Percentiles rank a stretch among this genome's conserved stretches.
Conservation (phyloP, 176 grass and related monocot genomes). For the Pharus latifolius region DNA sequence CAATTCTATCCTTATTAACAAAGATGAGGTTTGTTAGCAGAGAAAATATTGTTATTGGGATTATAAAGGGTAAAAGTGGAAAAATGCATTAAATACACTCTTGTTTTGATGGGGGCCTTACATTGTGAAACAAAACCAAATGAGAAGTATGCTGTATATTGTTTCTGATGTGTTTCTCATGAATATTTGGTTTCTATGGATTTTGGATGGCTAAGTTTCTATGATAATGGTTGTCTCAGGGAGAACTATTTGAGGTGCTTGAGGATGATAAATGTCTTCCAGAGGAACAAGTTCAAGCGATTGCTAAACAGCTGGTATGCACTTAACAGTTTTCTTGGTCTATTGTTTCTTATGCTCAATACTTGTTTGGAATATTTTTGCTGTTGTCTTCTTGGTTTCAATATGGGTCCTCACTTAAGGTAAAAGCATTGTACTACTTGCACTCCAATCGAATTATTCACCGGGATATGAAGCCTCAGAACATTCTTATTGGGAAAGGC, state of each 20-base stretch:
- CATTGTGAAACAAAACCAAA: too few relatives aligned
- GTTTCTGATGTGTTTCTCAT: neutral
- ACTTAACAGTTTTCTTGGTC: neutral
- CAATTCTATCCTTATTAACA: too few relatives aligned
- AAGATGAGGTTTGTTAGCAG: too few relatives aligned
- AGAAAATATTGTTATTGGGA: too few relatives aligned
- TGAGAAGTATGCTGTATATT: too few relatives aligned
- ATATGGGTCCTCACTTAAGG: slow-evolving; percentile 28
- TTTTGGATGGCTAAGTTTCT: neutral
- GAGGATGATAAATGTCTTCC: slow-evolving; percentile 95
- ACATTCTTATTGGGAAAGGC: slow-evolving; percentile 92
- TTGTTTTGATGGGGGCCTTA: too few relatives aligned
- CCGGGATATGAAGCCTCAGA: slow-evolving; percentile 98
- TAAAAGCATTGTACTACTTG: slow-evolving; percentile 90
- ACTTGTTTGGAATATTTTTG: neutral
- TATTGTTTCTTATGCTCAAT: neutral
- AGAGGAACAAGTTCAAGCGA: slow-evolving; percentile 95
- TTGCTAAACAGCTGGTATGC: slow-evolving; percentile 90
- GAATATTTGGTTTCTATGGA: neutral
- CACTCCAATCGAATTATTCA: slow-evolving; percentile 94
- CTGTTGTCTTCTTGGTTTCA: slow-evolving; percentile 6
- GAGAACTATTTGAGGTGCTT: slow-evolving; percentile 94
- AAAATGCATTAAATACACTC: too few relatives aligned
- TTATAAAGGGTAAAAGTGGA: too few relatives aligned
- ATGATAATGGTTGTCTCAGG: slow-evolving; percentile 31